A percentile compares a stretch with the other conserved stretches of the same genome.
Conservation (phyloP, 2,329 filamentous ascomycete genomes). For the Byssochlamys sp. region DNA sequence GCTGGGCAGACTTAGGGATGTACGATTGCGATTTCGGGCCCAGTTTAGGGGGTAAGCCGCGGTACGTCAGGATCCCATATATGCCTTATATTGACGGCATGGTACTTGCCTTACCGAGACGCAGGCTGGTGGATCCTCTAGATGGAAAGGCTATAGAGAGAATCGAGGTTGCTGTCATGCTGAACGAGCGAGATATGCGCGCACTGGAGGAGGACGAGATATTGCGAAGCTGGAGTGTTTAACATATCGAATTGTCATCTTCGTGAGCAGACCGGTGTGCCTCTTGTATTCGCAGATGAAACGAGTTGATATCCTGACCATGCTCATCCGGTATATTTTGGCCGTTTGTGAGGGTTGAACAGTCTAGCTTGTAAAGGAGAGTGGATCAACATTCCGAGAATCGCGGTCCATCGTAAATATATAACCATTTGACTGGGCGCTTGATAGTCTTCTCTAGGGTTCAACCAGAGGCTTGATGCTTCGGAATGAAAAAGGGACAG, state of each 20-base stretch:
- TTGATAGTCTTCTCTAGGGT: too few relatives aligned
- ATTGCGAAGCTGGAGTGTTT: neutral
- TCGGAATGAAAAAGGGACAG: too few relatives aligned
- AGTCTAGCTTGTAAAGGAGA: too few relatives aligned
- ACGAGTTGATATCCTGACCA: too few relatives aligned
- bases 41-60: neutral
- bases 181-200: neutral
- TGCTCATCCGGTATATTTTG: too few relatives aligned
- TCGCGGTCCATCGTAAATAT: too few relatives aligned
- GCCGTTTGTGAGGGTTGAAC: too few relatives aligned
- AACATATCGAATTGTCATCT: neutral
- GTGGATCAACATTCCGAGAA: too few relatives aligned
- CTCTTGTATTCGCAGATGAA: too few relatives aligned
- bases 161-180: neutral
- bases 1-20: neutral
- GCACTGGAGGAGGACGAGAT: neutral
- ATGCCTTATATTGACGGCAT: neutral
- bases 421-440: too few relatives aligned
- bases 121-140: neutral
- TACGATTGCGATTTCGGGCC: neutral
- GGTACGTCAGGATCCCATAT: neutral
- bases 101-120: neutral
- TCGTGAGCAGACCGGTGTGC: too few relatives aligned
- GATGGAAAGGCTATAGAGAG: neutral
- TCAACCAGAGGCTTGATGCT: too few relatives aligned